Evolutionary conservation across 2,329 filamentous ascomycete species (phyloP), one percentile per base, ranked within the genome.

Genomic region (Tolypocladium album): DNA sequence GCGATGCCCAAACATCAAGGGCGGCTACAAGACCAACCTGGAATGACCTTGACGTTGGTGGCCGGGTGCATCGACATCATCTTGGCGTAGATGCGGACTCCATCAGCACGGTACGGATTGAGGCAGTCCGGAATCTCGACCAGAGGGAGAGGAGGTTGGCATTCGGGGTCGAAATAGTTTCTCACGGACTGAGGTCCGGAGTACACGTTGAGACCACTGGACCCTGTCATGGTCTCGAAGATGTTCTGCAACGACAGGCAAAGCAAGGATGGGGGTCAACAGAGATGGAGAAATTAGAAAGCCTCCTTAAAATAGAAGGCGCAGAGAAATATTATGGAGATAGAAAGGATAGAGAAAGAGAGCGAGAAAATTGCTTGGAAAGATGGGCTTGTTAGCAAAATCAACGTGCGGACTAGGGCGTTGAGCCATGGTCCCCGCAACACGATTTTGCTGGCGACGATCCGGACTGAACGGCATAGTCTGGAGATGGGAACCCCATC

Each of bases 51-150:
- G 64, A 87, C 81, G 58, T 86, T 86, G 60, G 85, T 81, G 15
- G 83, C 81, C 1, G 84, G 83, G 62, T 82, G 80, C 73, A 80
- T 80, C 2, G 81, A 82, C 78, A 86, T 82, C 79, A 86, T 82
- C 70, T 86, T 86, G 40, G 84, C 84, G 62, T 85, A 86, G 62
- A 87, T 84, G 27, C 82, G 79, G 3, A 87, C 80, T 1, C 81
- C 80, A 78, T 86, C 78, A 24, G 76, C 63, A 56, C 78, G 73
- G 63, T 78, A 83, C 0, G 82, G 82, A 61, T 86, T 87, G 55
- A 87, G 73, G 43, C 72, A 72, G 36, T 75, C 73, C 3, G 83
- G 83, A 12, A 87, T 72, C 70, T 87, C 84, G 20, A 87, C 81
- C 2, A 87, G 72, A 4, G 84, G 84, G 1, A 86, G 66, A 9